These are phyloP conservation scores for Beauveria bassiana DNA, from an alignment of 2,329 filamentous ascomycete genomes.

Conservation along the genomic window DNA sequence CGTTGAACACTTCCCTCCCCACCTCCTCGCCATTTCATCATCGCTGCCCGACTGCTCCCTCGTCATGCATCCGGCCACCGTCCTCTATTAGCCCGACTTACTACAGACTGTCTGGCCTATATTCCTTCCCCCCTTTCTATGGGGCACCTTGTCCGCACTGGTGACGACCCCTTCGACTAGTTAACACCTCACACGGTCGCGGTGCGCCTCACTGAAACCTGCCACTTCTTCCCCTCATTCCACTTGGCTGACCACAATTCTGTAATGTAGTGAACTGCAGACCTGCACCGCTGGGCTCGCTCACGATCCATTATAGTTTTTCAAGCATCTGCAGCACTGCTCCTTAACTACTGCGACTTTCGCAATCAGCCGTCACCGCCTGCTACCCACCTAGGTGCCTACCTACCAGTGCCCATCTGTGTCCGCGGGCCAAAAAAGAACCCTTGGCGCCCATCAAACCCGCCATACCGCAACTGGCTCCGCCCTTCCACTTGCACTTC, in stretches of 20 bases:
- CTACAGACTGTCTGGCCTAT: background rate
- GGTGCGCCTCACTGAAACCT: conserved; percentile 4
- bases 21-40: background rate
- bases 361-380: conserved; percentile 17
- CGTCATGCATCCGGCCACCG: background rate
- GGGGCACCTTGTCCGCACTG: conserved; percentile 2
- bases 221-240: conserved; percentile 9
- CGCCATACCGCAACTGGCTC: background rate
- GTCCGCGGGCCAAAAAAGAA: conserved; percentile 3
- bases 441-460: conserved; percentile 10
- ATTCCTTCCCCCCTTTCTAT: conserved; percentile 5
- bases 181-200: background rate
- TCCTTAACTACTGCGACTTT: background rate
- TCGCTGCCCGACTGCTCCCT: conserved; percentile 4
- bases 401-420: background rate
- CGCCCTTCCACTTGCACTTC: background rate
- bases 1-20: background rate
- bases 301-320: background rate
- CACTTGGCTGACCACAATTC: conserved; percentile 12
- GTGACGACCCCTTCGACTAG: conserved; percentile 2
- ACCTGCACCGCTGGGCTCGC: conserved; percentile 5
- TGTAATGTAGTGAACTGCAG: conserved; percentile 10
- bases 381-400: background rate
- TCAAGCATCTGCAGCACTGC: conserved; percentile 6
- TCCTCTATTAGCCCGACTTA: background rate